phyloP scores from a whole-genome alignment of 2,329 filamentous ascomycete species.

The Alternaria gaisen region DNA sequence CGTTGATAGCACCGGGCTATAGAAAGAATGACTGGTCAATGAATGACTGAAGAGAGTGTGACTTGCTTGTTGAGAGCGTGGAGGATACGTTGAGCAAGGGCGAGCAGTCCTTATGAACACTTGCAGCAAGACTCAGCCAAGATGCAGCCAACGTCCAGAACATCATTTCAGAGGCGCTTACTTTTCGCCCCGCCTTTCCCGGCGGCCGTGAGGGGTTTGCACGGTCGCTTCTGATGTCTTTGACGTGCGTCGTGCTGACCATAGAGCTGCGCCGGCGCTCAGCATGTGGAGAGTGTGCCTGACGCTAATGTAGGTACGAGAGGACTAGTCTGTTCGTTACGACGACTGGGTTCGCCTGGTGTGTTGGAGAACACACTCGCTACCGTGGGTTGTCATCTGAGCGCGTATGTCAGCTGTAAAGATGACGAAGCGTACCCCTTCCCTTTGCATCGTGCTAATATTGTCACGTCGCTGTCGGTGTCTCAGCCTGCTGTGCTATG shows the following conservation, averaged over 20 bases:
- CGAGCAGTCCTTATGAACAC: slow-evolving; percentile 28
- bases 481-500: slow-evolving; percentile 9
- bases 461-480: slow-evolving; percentile 1
- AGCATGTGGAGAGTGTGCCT: slow-evolving; percentile 20
- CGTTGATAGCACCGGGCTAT: slow-evolving; percentile 43
- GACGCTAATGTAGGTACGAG: slow-evolving; percentile 33
- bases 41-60: slow-evolving; percentile 36
- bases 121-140: slow-evolving; percentile 1
- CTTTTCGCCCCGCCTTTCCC: slow-evolving; percentile 19
- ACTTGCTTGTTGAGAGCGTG: slow-evolving; percentile 26
- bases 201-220: slow-evolving; percentile 17
- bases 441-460: slow-evolving; percentile 4
- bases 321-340: slow-evolving; percentile 12
- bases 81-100: slow-evolving; percentile 9
- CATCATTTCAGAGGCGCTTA: slow-evolving; percentile 13
- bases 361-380: slow-evolving; percentile 7
- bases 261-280: slow-evolving; percentile 6
- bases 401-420: not conserved
- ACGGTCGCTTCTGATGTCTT: slow-evolving; percentile 17
- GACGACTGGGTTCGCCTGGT: slow-evolving; percentile 8
- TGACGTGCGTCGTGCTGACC: slow-evolving; percentile 10
- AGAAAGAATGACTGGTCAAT: slow-evolving; percentile 37
- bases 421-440: not conserved
- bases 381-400: slow-evolving; percentile 3
- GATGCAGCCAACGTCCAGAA: slow-evolving; percentile 10